phyloP scores from a whole-genome alignment of 768 basidiomycete species.

The Astraeus odoratus region DNA sequence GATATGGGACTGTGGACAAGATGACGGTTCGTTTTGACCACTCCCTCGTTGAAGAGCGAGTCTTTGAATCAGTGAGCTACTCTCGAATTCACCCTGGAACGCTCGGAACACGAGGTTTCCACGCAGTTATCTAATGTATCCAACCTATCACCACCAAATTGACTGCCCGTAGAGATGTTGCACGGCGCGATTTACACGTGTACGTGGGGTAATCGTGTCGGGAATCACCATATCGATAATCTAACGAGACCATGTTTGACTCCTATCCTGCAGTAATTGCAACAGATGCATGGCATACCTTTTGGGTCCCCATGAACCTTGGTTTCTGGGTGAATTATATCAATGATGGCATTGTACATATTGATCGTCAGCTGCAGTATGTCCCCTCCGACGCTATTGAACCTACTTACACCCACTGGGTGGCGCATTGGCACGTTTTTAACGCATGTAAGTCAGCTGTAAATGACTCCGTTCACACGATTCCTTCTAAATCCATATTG shows the following conservation, averaged over 20 bases:
- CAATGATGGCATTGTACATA: no score
- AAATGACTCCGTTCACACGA: no score
- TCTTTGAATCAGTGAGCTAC: conserved; percentile 3
- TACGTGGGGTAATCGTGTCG: not conserved
- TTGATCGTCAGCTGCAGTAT: no score
- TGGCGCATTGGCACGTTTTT: not conserved
- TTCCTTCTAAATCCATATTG: not conserved
- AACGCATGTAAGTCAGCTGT: not conserved
- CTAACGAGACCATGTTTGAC: not conserved
- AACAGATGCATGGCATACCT: no score
- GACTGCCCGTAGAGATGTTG: conserved; percentile 7
- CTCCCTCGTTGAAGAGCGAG: not conserved
- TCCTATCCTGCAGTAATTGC: no score
- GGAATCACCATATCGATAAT: not conserved
- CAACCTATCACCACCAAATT: conserved; percentile 12
- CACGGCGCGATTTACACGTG: conserved; percentile 7
- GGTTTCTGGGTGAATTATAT: no score
- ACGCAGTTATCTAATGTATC: conserved; percentile 22
- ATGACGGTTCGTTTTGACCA: not conserved
- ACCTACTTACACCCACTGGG: no score
- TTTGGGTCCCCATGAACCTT: no score
- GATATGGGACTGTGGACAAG: not conserved
- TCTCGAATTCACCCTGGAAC: conserved; percentile 13
- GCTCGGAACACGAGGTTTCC: conserved; percentile 21
- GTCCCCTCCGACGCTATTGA: no score